A percentile compares a stretch with the other conserved stretches of the same genome.
Conservation (phyloP, 2,329 filamentous ascomycete species). For the Beauveria sp. region DNA sequence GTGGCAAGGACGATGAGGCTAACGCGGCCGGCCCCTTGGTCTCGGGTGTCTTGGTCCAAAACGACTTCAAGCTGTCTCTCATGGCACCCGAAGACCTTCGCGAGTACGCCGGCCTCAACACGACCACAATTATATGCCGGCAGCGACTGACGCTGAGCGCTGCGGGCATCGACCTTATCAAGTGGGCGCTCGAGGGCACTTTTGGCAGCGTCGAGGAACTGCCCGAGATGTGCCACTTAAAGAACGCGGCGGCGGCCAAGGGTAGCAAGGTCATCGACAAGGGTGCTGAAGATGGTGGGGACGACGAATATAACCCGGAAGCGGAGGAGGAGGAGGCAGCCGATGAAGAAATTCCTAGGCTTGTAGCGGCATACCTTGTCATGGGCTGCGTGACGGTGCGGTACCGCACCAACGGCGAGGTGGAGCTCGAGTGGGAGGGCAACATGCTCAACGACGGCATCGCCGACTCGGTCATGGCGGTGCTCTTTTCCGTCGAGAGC, state of each 20-base stretch:
- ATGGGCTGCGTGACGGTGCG: constrained; percentile 90
- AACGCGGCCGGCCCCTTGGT: constrained; percentile 48
- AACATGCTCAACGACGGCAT: constrained; percentile 97
- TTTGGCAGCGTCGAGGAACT: constrained; percentile 79
- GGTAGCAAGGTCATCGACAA: constrained; percentile 25
- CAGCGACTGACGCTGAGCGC: constrained; percentile 83
- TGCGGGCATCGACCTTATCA: constrained; percentile 83
- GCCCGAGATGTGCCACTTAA: constrained; percentile 42
- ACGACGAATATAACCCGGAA: constrained; percentile 23
- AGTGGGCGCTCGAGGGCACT: constrained; percentile 88
- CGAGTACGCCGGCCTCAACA: constrained; percentile 94
- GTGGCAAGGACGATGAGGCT: constrained; percentile 19
- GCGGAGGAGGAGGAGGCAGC: constrained; percentile 40
- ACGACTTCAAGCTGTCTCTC: constrained; percentile 92
- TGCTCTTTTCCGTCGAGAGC: constrained; percentile 85
- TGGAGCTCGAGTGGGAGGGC: constrained; percentile 94
- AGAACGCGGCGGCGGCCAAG: constrained; percentile 21
- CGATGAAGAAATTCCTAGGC: constrained; percentile 54
- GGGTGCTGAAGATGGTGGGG: constrained; percentile 28
- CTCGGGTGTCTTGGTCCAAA: constrained; percentile 88
- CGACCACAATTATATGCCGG: constrained; percentile 87
- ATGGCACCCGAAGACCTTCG: constrained; percentile 96
- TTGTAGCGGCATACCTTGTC: constrained; percentile 56
- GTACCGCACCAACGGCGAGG: constrained; percentile 67
- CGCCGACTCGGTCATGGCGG: constrained; percentile 92